Evolutionary conservation across 768 basidiomycete genomes (phyloP).

Genomic region (Boletus rufocinnamomeus): DNA sequence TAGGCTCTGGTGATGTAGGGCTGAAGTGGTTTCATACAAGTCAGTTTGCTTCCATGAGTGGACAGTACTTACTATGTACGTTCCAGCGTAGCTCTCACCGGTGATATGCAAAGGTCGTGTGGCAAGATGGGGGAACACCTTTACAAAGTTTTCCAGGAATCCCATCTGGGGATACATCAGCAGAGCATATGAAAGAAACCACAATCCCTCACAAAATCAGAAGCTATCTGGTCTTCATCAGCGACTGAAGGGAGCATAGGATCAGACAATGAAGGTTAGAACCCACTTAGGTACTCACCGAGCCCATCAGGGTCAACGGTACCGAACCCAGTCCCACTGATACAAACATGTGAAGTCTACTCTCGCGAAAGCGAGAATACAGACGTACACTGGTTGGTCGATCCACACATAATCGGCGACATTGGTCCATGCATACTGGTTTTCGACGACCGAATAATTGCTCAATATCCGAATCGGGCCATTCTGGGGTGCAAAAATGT

Average conservation of each 20-base stretch:
- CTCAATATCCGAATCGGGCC: too few relatives aligned
- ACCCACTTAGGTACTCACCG: conserved; percentile 36
- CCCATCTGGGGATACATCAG: conserved; percentile 50
- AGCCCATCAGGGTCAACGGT: conserved; percentile 61
- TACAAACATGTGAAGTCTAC: conserved; percentile 1
- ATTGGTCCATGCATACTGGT: too few relatives aligned
- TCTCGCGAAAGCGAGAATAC: not conserved
- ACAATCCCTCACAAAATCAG: conserved; percentile 40
- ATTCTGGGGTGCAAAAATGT: too few relatives aligned
- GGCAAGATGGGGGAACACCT: conserved; percentile 36
- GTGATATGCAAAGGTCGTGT: conserved; percentile 67
- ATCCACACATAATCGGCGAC: conserved; percentile 43
- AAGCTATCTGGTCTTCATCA: conserved; percentile 63
- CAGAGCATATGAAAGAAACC: conserved; percentile 28
- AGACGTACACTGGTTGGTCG: conserved; percentile 61
- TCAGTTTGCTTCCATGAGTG: conserved; percentile 28
- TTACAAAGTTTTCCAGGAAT: conserved; percentile 44
- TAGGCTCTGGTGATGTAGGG: conserved; percentile 66
- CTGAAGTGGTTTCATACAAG: conserved; percentile 38
- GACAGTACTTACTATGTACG: conserved; percentile 53
- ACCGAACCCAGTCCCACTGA: conserved; percentile 59
- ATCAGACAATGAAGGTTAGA: not conserved
- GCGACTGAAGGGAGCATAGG: conserved; percentile 37
- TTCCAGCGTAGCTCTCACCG: conserved; percentile 75
- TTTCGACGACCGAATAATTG: too few relatives aligned